A percentile compares a stretch with the other conserved stretches of the same genome.
Evolutionary conservation across 148 eudicot species (phyloP).

Genomic region (Cornus kousa): DNA sequence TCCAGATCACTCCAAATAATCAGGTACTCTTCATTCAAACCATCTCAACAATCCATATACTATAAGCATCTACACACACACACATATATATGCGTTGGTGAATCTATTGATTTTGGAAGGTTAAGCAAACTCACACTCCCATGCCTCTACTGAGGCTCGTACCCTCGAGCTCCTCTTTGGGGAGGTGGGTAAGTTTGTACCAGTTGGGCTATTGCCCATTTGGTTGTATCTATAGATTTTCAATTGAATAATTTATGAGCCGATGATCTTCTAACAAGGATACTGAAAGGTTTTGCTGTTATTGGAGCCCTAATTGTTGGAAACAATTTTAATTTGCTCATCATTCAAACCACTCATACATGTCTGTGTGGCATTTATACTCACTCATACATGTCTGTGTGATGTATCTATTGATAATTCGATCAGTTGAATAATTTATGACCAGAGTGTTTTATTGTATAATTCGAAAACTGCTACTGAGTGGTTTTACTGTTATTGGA

Average conservation of each 20-base stretch:
- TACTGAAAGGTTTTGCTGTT: conserved; percentile 72
- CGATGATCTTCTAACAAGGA: conserved; percentile 60
- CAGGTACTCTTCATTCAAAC: conserved; percentile 27
- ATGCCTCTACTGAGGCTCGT: conserved; percentile 51
- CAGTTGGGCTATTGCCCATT: too few relatives aligned
- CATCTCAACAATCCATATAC: not conserved
- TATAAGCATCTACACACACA: conserved; percentile 33
- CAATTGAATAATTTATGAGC: conserved; percentile 12
- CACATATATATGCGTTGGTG: too few relatives aligned
- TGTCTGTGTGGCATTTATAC: too few relatives aligned
- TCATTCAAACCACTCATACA: not conserved
- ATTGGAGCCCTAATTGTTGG: conserved; percentile 68
- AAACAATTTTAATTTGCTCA: conserved; percentile 20
- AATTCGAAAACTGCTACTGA: conserved; percentile 45
- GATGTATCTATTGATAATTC: not conserved
- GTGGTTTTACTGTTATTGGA: conserved; percentile 80
- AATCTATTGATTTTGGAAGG: conserved; percentile 3
- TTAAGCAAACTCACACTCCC: conserved; percentile 27
- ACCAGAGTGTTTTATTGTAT: conserved; percentile 41
- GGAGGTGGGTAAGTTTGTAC: too few relatives aligned
- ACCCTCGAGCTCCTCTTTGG: not conserved
- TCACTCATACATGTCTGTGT: not conserved
- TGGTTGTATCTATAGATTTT: not conserved
- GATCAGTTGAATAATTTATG: conserved; percentile 5
- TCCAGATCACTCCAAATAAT: conserved; percentile 42